Conservation (phyloP, 768 basidiomycete genomes). For the Tulasnella sp. region DNA sequence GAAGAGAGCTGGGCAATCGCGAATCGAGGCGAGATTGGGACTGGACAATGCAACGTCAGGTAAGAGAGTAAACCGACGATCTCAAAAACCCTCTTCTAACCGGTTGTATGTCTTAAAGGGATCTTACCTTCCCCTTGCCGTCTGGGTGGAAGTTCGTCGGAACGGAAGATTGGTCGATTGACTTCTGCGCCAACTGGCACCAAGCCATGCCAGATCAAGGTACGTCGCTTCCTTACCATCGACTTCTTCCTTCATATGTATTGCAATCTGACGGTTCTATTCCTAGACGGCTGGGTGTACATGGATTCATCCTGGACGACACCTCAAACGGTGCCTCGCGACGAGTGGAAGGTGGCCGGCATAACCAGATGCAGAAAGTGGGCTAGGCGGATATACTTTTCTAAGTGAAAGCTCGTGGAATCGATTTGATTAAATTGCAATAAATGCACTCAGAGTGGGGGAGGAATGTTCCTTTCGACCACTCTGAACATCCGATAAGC, state of each 20-base stretch:
- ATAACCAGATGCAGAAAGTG: conserved; percentile 72
- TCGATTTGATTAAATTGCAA: not conserved
- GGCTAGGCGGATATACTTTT: conserved; percentile 66
- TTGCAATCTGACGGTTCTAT: not conserved
- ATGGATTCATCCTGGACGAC: conserved; percentile 76
- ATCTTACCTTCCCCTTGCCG: conserved; percentile 77
- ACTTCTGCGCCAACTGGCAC: conserved; percentile 63
- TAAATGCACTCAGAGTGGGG: no score
- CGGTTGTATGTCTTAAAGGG: conserved; percentile 57
- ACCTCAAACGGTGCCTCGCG: conserved; percentile 49
- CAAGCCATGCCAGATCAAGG: conserved; percentile 47
- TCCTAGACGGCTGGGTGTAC: conserved; percentile 77
- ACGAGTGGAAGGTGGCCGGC: conserved; percentile 49
- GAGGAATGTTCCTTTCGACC: no score
- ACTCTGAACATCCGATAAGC: no score
- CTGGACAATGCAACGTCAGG: conserved; percentile 60
- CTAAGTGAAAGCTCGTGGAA: not conserved
- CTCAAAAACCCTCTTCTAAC: conserved; percentile 33
- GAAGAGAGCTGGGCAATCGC: conserved; percentile 43
- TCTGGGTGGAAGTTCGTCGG: conserved; percentile 74
- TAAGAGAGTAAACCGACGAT: conserved; percentile 46
- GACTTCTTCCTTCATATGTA: no score
- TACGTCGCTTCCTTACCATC: conserved; percentile 33
- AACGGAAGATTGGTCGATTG: conserved; percentile 77
- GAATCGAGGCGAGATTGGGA: not conserved